phyloP scores from a whole-genome alignment of 2,329 filamentous ascomycete genomes.

The Neodidymelliopsis sp. region DNA sequence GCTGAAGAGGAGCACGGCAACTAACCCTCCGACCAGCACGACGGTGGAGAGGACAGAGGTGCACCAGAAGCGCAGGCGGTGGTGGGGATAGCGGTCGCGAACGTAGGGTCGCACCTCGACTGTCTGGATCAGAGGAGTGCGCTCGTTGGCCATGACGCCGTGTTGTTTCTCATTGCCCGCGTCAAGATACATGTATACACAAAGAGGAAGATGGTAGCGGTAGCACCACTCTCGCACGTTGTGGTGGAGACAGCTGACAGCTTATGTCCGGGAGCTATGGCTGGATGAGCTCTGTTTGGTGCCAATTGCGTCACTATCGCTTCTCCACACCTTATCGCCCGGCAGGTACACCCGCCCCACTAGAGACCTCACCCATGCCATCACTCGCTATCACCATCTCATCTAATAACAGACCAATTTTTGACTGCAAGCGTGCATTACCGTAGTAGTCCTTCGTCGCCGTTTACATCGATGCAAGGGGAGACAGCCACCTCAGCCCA shows the following conservation, averaged over 20 bases:
- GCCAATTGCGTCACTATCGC: constrained; percentile 11
- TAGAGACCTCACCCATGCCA: neutral
- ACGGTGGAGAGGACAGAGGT: constrained; percentile 60
- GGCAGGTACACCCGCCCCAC: neutral
- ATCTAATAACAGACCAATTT: no score
- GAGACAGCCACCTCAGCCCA: no score
- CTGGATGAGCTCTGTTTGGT: constrained; percentile 7
- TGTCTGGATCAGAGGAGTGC: constrained; percentile 71
- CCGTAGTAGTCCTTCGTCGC: no score
- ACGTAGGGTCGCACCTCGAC: constrained; percentile 61
- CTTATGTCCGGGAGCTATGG: constrained; percentile 13
- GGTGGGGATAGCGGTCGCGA: constrained; percentile 61
- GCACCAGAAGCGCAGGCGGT: constrained; percentile 70
- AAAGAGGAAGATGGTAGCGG: neutral
- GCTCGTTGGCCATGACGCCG: constrained; percentile 60
- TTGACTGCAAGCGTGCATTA: no score
- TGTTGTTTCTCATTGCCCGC: constrained; percentile 36
- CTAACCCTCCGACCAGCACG: constrained; percentile 48
- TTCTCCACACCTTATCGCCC: constrained; percentile 9
- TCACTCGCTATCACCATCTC: neutral
- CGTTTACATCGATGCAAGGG: no score
- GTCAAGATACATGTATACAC: constrained; percentile 25
- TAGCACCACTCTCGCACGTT: neutral
- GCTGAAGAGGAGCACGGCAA: constrained; percentile 49
- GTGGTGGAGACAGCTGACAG: constrained; percentile 6